Conservation (phyloP, 2,329 filamentous ascomycete genomes). For the Bipolaris bicolor region DNA sequence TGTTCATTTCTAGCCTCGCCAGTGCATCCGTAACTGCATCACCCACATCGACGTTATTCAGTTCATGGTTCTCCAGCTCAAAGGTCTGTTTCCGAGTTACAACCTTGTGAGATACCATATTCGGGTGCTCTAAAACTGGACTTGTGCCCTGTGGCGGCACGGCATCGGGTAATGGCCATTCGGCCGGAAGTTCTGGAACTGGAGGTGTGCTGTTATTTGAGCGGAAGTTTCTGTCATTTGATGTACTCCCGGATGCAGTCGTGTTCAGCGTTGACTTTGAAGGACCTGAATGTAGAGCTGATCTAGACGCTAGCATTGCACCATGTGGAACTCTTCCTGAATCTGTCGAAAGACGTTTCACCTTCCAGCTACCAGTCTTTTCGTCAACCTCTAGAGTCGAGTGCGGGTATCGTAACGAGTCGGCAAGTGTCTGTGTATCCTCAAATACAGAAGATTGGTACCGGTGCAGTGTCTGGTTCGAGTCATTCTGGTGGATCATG, state of each 20-base stretch:
- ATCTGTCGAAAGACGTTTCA: slow-evolving; percentile 35
- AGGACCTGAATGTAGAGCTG: slow-evolving; percentile 4
- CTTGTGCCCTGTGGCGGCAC: slow-evolving; percentile 19
- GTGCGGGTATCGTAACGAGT: slow-evolving; percentile 41
- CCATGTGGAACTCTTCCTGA: slow-evolving; percentile 19
- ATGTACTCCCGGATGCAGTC: slow-evolving; percentile 18
- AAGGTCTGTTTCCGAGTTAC: slow-evolving; percentile 16
- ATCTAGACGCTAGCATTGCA: slow-evolving; percentile 21
- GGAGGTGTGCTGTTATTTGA: slow-evolving; percentile 29
- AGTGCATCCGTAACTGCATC: slow-evolving; percentile 29
- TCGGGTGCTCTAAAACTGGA: slow-evolving; percentile 21
- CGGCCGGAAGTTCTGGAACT: slow-evolving; percentile 32
- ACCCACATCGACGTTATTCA: slow-evolving; percentile 27
- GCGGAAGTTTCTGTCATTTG: slow-evolving; percentile 26
- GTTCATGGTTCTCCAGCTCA: slow-evolving; percentile 25
- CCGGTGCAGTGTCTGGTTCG: slow-evolving; percentile 37
- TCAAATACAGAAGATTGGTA: slow-evolving; percentile 41
- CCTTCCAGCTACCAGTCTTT: slow-evolving; percentile 41
- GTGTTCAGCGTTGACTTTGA: slow-evolving; percentile 17
- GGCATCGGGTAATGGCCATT: slow-evolving; percentile 36
- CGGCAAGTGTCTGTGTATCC: slow-evolving; percentile 41
- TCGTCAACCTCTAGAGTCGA: slow-evolving; percentile 42
- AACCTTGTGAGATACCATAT: slow-evolving; percentile 12
- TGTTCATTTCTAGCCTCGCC: slow-evolving; percentile 29
- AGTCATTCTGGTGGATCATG: slow-evolving; percentile 24